Evolutionary conservation across 225 moss, liverwort and hornwort genomes (phyloP), one percentile per base, ranked within the genome.

Genomic region (Anthoceros angustus): DNA sequence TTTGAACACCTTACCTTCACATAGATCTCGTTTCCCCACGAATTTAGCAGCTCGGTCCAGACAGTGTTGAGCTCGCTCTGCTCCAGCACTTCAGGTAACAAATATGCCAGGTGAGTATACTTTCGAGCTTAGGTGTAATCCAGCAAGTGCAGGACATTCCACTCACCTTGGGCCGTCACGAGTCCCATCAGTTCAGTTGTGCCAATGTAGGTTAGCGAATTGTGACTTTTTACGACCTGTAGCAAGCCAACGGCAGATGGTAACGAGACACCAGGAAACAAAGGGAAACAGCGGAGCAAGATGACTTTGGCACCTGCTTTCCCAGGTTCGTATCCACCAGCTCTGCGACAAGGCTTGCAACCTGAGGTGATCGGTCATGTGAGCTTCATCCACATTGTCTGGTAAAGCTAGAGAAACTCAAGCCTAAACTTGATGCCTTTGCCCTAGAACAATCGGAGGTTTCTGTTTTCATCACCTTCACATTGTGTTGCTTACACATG

Each of bases 1-100:
- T 38, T 8, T 39, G 61, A 20, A 41, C 23, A 3, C 41, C 15
- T 41, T 74, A 85, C 85, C 85, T 85, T 85, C 79, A 85, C 75
- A 20, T 85, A 85, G 66, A 85, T 85, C 70, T 85, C 85, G 67
- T 82, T 85, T 18, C 85, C 85, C 85, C 85, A 85, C 46, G 85
- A 85, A 43, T 82, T 85, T 0, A 85, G 73, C 71, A 85, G 72
- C 70, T 85, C 85, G 67, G 85, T 85, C 85, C 85, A 85, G 25
- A 85, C 82, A 21, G 79, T 62, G 68, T 85, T 85, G 48, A 85
- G 72, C 42, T 85, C 85, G 69, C 73, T 62, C 70, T 85, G 85
- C 74, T 85, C 85, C 70, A 85, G 62, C 62, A 85, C 85, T 85
- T 77, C 72, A 63, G 18, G 7, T 23, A 9, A 15, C 18, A 23